These are phyloP conservation scores for Byssothecium circinans DNA, from an alignment of 2,329 filamentous ascomycete species.

Conservation along the genomic window DNA sequence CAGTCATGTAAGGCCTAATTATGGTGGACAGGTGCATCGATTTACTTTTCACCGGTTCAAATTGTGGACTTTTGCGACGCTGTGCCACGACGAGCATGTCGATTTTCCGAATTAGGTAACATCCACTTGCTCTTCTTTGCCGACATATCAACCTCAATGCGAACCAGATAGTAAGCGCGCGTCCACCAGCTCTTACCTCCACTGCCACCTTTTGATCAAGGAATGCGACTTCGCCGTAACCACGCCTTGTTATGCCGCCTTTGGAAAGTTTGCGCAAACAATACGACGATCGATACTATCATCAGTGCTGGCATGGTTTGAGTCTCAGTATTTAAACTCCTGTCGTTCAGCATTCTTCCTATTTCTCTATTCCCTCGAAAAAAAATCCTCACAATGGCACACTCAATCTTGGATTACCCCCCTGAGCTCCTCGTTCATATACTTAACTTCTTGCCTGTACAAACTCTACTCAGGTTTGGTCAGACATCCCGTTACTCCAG, in stretches of 20 bases:
- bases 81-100: background rate
- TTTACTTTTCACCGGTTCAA: background rate
- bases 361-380: background rate
- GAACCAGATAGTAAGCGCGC: background rate
- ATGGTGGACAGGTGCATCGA: background rate
- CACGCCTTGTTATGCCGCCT: background rate
- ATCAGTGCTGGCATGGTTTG: background rate
- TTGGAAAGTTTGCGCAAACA: background rate
- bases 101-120: background rate
- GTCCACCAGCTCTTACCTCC: background rate
- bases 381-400: slow-evolving; percentile 16
- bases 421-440: slow-evolving; percentile 39
- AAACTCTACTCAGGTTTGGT: slow-evolving; percentile 38
- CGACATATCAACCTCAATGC: background rate
- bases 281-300: background rate
- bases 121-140: background rate
- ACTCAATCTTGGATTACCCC: slow-evolving; percentile 29
- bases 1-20: background rate
- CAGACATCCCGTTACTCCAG: slow-evolving; percentile 32
- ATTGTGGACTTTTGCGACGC: background rate
- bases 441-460: slow-evolving; percentile 34
- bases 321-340: background rate
- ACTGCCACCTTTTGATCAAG: background rate
- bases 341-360: background rate
- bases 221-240: background rate